Conservation (phyloP, 495 filamentous ascomycete genomes). For the Neurospora tetraspora region DNA sequence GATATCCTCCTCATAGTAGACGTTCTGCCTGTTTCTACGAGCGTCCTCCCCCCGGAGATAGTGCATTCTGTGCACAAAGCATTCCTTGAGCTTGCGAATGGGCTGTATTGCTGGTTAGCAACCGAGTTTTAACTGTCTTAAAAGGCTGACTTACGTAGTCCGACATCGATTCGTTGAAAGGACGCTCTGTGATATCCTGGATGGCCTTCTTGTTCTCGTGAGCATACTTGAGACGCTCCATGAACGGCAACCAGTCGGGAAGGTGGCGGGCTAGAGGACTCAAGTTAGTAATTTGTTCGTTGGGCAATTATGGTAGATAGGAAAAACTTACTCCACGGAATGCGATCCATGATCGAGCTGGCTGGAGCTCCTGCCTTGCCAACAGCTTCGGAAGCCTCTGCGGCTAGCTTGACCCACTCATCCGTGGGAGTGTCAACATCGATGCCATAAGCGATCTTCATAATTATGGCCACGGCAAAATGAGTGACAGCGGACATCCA, state of each 20-base stretch:
- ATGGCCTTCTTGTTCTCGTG: conserved; percentile 28
- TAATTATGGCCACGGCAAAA: conserved; percentile 21
- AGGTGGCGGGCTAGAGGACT: conserved; percentile 22
- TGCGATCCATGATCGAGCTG: conserved; percentile 36
- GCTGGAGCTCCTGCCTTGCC: conserved; percentile 36
- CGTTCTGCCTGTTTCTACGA: conserved; percentile 17
- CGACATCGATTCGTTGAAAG: conserved; percentile 18
- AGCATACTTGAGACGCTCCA: conserved; percentile 27
- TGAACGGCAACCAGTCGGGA: conserved; percentile 33
- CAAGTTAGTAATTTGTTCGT: conserved; percentile 1
- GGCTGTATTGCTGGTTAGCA: not conserved
- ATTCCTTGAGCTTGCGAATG: not conserved
- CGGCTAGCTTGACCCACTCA: conserved; percentile 34
- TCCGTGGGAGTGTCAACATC: conserved; percentile 28
- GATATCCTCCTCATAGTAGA: conserved; percentile 34
- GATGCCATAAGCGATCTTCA: conserved; percentile 36
- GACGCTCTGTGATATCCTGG: conserved; percentile 20
- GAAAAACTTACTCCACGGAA: conserved; percentile 24
- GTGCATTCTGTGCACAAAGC: not conserved
- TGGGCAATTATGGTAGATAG: not conserved
- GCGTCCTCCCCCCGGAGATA: not conserved
- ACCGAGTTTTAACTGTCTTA: not conserved
- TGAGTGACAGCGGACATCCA: conserved; percentile 17
- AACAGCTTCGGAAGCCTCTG: conserved; percentile 31
- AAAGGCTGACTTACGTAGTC: conserved; percentile 13